phyloP scores from a whole-genome alignment of 805 yeast species.

The Candida ortonii region DNA sequence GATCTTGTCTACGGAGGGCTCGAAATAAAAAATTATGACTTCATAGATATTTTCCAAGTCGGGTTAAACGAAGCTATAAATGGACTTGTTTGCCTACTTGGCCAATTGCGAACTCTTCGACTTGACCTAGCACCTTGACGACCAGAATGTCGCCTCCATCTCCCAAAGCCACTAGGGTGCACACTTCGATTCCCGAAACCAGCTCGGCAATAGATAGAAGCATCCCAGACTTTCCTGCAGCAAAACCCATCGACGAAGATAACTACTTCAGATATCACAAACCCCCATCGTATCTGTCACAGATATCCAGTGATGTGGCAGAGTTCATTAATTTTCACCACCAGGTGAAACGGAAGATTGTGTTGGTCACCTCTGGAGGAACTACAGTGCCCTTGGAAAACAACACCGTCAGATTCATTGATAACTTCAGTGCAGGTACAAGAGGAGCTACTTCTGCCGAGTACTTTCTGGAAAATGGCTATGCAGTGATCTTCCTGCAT shows the following conservation, averaged over 20 bases:
- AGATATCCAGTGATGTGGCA: conserved; percentile 53
- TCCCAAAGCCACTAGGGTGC: conserved; percentile 32
- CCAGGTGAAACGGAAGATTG: conserved; percentile 49
- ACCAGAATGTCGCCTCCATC: too few species aligned
- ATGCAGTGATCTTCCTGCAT: conserved; percentile 89
- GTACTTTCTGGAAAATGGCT: conserved; percentile 77
- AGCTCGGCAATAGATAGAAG: conserved; percentile 75
- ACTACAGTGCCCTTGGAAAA: conserved; percentile 97
- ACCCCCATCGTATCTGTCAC: conserved; percentile 71
- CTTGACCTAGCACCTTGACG: too few species aligned
- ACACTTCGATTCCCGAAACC: conserved; percentile 70
- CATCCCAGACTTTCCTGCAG: conserved; percentile 76
- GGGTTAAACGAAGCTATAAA: too few species aligned
- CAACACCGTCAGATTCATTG: conserved; percentile 94
- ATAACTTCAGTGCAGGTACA: conserved; percentile 96
- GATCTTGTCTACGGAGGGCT: too few species aligned
- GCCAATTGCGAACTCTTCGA: too few species aligned
- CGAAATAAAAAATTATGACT: too few species aligned
- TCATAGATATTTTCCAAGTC: too few species aligned
- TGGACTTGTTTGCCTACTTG: too few species aligned
- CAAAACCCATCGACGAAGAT: conserved; percentile 68
- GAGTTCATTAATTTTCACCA: conserved; percentile 62
- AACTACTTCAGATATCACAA: conserved; percentile 67
- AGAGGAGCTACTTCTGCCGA: conserved; percentile 97
- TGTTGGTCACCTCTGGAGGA: conserved; percentile 91